Conservation (phyloP, 306 rosid genomes). For the Pterocarpus macrocarpus region DNA sequence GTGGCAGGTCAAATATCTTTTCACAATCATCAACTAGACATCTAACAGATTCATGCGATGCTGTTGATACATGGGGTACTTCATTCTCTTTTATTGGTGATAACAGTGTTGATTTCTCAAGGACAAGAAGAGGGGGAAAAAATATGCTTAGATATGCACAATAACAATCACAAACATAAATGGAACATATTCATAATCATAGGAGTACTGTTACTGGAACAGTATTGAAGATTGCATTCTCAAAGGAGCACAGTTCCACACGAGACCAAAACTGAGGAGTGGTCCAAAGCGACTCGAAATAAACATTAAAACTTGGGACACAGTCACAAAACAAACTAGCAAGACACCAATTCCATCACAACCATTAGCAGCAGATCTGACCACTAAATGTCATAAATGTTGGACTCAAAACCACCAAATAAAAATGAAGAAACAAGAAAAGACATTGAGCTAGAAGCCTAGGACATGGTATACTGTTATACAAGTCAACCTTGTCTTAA, state of each 20-base stretch:
- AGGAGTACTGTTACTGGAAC: background rate
- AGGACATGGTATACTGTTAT: slow-evolving; percentile 16
- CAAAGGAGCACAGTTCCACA: background rate
- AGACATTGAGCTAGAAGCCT: background rate
- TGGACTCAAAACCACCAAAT: slow-evolving; percentile 44
- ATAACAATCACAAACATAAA: background rate
- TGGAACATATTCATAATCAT: background rate
- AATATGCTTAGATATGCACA: background rate
- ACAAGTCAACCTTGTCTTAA: slow-evolving; percentile 40
- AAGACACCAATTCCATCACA: slow-evolving; percentile 32
- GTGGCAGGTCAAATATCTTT: background rate
- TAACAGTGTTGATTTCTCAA: background rate
- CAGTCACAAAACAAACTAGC: slow-evolving; percentile 35
- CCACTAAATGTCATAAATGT: slow-evolving; percentile 41
- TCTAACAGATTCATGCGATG: background rate
- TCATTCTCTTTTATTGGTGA: background rate
- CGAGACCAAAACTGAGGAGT: background rate
- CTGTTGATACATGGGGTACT: background rate
- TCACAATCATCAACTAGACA: background rate
- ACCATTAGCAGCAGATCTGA: slow-evolving; percentile 36
- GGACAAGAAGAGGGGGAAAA: background rate
- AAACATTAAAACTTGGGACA: slow-evolving; percentile 40
- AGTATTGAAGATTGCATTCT: background rate
- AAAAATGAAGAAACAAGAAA: slow-evolving; percentile 21
- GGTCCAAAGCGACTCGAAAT: slow-evolving; percentile 8